phyloP scores from a whole-genome alignment of 352 stramenopile species.

The Pythium graminicola region DNA sequence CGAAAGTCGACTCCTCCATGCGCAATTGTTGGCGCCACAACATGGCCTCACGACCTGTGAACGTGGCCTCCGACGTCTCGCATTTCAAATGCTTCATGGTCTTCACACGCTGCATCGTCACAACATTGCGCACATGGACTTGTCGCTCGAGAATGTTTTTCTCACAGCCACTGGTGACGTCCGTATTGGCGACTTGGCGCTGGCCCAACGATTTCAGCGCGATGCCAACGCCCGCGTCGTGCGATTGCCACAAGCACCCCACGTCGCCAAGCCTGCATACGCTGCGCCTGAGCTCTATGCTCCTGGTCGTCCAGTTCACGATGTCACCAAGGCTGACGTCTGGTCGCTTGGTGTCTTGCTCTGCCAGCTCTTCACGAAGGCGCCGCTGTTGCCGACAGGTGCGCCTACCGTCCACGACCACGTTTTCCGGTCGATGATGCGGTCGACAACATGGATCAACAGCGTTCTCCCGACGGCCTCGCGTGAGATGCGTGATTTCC shows the following conservation, averaged over 20 bases:
- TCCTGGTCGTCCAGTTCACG: conserved; percentile 19
- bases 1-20: conserved; percentile 40
- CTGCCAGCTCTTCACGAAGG: conserved; percentile 57
- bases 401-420: conserved; percentile 36
- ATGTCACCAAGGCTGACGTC: conserved; percentile 52
- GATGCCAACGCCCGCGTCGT: conserved; percentile 26
- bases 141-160: conserved; percentile 94
- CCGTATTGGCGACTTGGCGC: conserved; percentile 88
- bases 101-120: conserved; percentile 80
- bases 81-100: conserved; percentile 74
- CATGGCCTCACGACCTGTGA: conserved; percentile 37
- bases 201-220: conserved; percentile 45
- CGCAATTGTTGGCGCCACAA: conserved; percentile 23
- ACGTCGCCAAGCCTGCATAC: conserved; percentile 56
- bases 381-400: conserved; percentile 36
- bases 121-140: conserved; percentile 89
- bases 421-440: conserved; percentile 40
- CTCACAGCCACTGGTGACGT: conserved; percentile 74
- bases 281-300: conserved; percentile 52
- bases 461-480: conserved; percentile 18
- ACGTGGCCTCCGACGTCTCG: conserved; percentile 32
- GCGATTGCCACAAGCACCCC: conserved; percentile 7
- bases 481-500: conserved; percentile 31
- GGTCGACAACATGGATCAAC: conserved; percentile 2
- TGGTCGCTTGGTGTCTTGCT: conserved; percentile 73